Conservation (phyloP, 163 green algal genomes). For the Chlorella variabilis region DNA sequence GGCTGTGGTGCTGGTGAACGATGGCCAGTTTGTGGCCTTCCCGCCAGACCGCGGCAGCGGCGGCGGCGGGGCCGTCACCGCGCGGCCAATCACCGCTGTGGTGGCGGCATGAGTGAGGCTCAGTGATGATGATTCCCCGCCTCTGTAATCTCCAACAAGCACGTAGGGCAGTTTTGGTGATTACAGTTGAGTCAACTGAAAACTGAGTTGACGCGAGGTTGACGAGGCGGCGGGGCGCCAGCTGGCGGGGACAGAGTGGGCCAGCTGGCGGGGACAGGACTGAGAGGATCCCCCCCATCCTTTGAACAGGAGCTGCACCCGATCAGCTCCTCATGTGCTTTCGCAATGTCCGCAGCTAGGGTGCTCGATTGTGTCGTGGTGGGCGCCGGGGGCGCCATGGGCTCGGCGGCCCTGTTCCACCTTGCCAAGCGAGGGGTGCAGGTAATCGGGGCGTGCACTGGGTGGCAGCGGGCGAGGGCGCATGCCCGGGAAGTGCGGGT, state of each 20-base stretch:
- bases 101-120: background rate
- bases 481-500: no score
- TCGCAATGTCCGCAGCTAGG: background rate
- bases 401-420: conserved; percentile 57
- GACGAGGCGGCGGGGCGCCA: no score
- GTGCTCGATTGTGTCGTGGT: conserved; percentile 56
- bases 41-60: background rate
- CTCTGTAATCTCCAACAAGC: no score
- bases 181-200: no score
- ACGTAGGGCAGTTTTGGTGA: no score
- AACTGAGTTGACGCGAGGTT: no score
- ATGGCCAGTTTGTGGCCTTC: conserved; percentile 15
- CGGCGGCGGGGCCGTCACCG: background rate
- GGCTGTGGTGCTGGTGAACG: conserved; percentile 27
- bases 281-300: no score
- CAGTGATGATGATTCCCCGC: no score
- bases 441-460: conserved; percentile 16
- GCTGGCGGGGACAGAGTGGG: no score
- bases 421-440: conserved; percentile 54
- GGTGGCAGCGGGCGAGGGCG: no score
- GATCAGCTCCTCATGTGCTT: no score
- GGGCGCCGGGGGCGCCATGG: conserved; percentile 52
- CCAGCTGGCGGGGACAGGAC: background rate
- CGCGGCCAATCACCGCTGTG: conserved; percentile 4
- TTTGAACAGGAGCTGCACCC: background rate